These are phyloP conservation scores for Candida endomychidarum DNA, from an alignment of 805 yeast genomes.

Conservation along the genomic window DNA sequence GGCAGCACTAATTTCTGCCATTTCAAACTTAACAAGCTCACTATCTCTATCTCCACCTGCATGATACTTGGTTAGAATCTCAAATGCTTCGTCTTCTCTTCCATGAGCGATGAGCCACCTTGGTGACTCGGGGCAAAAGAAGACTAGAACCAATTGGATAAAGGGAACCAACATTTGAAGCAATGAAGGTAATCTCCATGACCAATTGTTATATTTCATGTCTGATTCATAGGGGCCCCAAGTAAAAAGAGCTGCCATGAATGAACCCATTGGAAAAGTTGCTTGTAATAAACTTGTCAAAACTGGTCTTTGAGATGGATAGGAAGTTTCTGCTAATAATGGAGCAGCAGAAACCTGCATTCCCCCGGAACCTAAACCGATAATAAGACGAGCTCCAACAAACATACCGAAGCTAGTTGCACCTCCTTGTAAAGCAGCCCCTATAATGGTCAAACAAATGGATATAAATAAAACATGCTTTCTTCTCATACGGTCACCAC, in stretches of 20 bases:
- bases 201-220: conserved; percentile 17
- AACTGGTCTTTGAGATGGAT: conserved; percentile 43
- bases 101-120: conserved; percentile 40
- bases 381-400: conserved; percentile 38
- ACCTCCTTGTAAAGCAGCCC: conserved; percentile 28
- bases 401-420: conserved; percentile 16
- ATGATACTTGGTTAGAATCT: background rate
- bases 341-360: conserved; percentile 45
- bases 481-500: conserved; percentile 29
- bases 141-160: conserved; percentile 37
- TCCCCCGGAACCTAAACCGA: conserved; percentile 46
- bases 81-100: conserved; percentile 27
- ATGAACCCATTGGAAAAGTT: conserved; percentile 51
- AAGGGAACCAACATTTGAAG: conserved; percentile 50
- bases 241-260: conserved; percentile 44
- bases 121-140: conserved; percentile 50
- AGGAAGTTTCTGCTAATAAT: conserved; percentile 48
- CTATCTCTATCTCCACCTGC: conserved; percentile 5
- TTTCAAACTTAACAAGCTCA: conserved; percentile 13
- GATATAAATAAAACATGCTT: conserved; percentile 24
- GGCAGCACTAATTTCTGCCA: conserved; percentile 13
- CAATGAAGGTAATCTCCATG: conserved; percentile 56
- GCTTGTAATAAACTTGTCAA: conserved; percentile 45
- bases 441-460: conserved; percentile 22
- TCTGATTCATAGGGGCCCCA: conserved; percentile 5